Conservation (phyloP, 495 filamentous ascomycete species). For the Penicillium malachiteum region DNA sequence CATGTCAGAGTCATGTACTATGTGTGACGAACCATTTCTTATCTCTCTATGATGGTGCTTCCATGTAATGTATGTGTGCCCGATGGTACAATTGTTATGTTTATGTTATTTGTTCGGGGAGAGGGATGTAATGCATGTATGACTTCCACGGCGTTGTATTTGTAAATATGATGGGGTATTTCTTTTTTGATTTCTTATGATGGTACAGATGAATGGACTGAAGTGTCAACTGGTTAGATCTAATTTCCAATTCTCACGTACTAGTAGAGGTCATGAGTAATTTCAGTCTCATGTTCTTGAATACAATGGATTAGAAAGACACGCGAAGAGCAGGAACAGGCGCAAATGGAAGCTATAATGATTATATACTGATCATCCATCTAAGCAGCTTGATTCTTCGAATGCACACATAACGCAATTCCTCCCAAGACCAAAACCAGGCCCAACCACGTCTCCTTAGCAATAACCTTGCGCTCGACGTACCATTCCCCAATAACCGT, state of each 20-base stretch:
- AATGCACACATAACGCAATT: conserved; percentile 82
- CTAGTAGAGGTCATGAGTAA: too few relatives aligned
- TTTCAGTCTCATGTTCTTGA: too few relatives aligned
- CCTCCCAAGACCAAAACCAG: conserved; percentile 79
- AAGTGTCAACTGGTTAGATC: not conserved
- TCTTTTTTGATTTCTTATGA: conserved; percentile 2
- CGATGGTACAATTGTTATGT: not conserved
- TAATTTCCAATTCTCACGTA: too few relatives aligned
- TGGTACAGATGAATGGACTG: conserved; percentile 15
- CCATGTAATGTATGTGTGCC: conserved; percentile 6
- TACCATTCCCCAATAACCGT: conserved; percentile 96
- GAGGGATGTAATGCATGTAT: not conserved
- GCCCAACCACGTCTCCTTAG: conserved; percentile 84
- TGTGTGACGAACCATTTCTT: conserved; percentile 20
- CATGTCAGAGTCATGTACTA: conserved; percentile 19
- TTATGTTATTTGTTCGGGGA: not conserved
- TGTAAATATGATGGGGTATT: conserved; percentile 21
- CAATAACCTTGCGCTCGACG: conserved; percentile 86
- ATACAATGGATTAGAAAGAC: too few relatives aligned
- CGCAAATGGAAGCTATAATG: not conserved
- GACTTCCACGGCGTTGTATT: conserved; percentile 10
- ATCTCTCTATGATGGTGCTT: not conserved
- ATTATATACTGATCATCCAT: not conserved
- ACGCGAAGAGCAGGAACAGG: too few relatives aligned
- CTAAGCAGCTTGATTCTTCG: conserved; percentile 36